A percentile compares a stretch with the other conserved stretches of the same genome.
phyloP scores from a whole-genome alignment of 2,329 filamentous ascomycete species.

The Didymella exigua region DNA sequence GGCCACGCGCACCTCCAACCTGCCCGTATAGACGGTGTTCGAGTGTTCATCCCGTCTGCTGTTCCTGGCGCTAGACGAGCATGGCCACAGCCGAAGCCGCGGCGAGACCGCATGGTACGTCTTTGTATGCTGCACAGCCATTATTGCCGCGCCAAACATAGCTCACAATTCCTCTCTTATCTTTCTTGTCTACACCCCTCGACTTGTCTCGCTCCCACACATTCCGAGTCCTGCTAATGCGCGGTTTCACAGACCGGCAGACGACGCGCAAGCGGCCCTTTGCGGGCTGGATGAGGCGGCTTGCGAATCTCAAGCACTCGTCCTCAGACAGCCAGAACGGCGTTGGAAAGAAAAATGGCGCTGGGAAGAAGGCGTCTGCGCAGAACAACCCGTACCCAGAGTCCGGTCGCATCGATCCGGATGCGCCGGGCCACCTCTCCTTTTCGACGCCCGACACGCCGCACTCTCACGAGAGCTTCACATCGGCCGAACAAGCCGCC shows the following conservation, averaged over 20 bases:
- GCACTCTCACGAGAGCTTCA: slow-evolving; percentile 55
- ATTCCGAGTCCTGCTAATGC: slow-evolving; percentile 27
- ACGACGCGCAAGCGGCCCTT: slow-evolving; percentile 84
- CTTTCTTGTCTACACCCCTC: slow-evolving; percentile 1
- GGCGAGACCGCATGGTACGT: slow-evolving; percentile 52
- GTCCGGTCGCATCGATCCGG: slow-evolving; percentile 66
- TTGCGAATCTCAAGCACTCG: slow-evolving; percentile 84
- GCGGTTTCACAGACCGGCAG: slow-evolving; percentile 52
- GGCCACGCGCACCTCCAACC: slow-evolving; percentile 8
- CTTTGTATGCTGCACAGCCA: slow-evolving; percentile 32
- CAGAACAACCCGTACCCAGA: slow-evolving; percentile 93
- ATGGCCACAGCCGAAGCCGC: slow-evolving; percentile 56
- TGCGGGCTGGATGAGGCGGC: slow-evolving; percentile 90
- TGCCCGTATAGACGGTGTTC: neutral
- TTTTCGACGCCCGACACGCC: slow-evolving; percentile 56
- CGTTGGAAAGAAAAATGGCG: slow-evolving; percentile 49
- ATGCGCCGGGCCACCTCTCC: slow-evolving; percentile 52
- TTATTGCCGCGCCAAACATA: slow-evolving; percentile 20
- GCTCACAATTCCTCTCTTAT: slow-evolving; percentile 2
- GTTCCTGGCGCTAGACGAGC: slow-evolving; percentile 18
- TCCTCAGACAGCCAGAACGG: slow-evolving; percentile 61
- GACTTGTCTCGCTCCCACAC: neutral
- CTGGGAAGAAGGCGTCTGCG: slow-evolving; percentile 65
- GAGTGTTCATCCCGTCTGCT: neutral
- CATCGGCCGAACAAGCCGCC: slow-evolving; percentile 62